phyloP scores from a whole-genome alignment of 768 basidiomycete genomes.

The Lentinula guzmanii region DNA sequence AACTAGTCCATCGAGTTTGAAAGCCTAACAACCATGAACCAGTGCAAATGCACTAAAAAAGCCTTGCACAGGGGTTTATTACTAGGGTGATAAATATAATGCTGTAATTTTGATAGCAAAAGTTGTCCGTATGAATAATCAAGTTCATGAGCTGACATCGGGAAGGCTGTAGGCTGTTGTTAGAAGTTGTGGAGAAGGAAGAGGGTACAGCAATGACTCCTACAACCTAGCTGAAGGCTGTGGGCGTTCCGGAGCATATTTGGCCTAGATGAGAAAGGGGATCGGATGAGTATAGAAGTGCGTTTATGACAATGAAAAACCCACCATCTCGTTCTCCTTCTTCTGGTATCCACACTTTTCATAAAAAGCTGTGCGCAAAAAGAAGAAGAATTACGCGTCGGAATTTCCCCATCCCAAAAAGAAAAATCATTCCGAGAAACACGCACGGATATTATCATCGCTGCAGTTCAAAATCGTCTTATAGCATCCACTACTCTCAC shows the following conservation, averaged over 20 bases:
- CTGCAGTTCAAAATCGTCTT: constrained; percentile 98
- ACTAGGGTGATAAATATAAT: neutral
- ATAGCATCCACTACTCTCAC: constrained; percentile 78
- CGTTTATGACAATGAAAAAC: constrained; percentile 8
- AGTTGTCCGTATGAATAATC: neutral
- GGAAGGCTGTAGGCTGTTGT: neutral
- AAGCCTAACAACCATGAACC: too few species aligned
- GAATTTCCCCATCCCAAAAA: neutral
- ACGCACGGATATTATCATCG: constrained; percentile 86
- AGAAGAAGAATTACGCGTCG: constrained; percentile 2
- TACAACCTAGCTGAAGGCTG: neutral
- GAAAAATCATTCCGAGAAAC: neutral
- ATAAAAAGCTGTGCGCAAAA: constrained; percentile 70
- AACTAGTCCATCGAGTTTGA: too few species aligned
- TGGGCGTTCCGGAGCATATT: constrained; percentile 45
- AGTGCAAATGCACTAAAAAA: too few species aligned
- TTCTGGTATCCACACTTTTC: constrained; percentile 90
- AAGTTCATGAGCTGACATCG: neutral
- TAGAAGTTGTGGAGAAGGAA: neutral
- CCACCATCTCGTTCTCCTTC: constrained; percentile 93
- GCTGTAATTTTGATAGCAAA: neutral
- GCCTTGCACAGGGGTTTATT: neutral
- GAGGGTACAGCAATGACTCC: neutral
- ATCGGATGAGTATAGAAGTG: neutral
- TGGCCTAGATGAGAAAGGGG: constrained; percentile 33